Conservation (phyloP, 768 basidiomycete species). For the Asterophora parasitica region DNA sequence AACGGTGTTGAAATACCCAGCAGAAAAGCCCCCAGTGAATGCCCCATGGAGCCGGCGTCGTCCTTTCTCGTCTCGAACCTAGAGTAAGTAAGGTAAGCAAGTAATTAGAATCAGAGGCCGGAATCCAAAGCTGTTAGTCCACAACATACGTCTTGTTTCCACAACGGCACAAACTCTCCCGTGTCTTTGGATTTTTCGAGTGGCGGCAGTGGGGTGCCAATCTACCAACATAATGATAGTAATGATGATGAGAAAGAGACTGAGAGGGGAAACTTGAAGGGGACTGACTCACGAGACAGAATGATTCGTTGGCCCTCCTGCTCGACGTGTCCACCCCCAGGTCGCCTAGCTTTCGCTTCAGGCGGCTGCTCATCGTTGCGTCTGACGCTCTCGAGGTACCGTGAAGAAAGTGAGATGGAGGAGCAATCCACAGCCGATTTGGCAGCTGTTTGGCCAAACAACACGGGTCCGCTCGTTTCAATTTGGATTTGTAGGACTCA, state of each 20-base stretch:
- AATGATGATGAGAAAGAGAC: no score
- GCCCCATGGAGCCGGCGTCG: slow-evolving; percentile 93
- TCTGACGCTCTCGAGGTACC: neutral
- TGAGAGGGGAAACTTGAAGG: no score
- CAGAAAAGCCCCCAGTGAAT: slow-evolving; percentile 97
- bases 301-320: slow-evolving; percentile 16
- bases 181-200: slow-evolving; percentile 92
- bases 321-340: slow-evolving; percentile 20
- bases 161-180: slow-evolving; percentile 92
- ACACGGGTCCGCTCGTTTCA: no score
- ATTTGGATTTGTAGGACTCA: no score
- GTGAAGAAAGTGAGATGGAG: slow-evolving; percentile 36
- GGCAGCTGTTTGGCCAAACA: no score
- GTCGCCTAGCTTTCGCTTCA: slow-evolving; percentile 18
- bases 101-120: neutral
- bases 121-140: slow-evolving; percentile 5
- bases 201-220: slow-evolving; percentile 91
- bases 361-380: slow-evolving; percentile 11
- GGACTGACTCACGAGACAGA: slow-evolving; percentile 19
- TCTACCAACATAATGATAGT: slow-evolving; percentile 38
- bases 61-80: slow-evolving; percentile 93
- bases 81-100: no score
- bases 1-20: slow-evolving; percentile 94
- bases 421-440: no score
- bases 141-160: slow-evolving; percentile 89